Percentiles rank a stretch among this genome's conserved stretches.
phyloP scores from a whole-genome alignment of 2,329 filamentous ascomycete species.

The Sclerotinia glacialis region DNA sequence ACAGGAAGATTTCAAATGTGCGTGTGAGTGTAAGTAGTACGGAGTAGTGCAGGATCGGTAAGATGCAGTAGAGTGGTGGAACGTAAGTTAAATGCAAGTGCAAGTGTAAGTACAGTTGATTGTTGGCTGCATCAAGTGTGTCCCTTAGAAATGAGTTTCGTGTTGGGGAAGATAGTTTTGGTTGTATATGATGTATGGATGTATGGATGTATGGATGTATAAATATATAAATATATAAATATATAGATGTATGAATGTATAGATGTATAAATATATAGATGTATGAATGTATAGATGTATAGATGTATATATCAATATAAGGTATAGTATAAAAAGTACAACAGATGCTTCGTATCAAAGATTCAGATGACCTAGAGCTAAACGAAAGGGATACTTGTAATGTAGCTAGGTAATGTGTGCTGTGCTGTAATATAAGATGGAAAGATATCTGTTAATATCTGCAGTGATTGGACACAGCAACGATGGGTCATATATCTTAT shows the following conservation, averaged over 20 bases:
- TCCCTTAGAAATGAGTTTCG: not conserved
- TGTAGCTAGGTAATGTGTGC: constrained; percentile 11
- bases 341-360: constrained; percentile 4
- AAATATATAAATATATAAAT: too few species aligned
- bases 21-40: not conserved
- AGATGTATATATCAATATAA: not conserved
- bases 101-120: not conserved
- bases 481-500: not conserved
- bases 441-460: constrained; percentile 8
- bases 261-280: not conserved
- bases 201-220: not conserved
- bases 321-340: not conserved
- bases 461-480: constrained; percentile 2
- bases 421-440: not conserved
- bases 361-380: not conserved
- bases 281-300: not conserved
- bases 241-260: not conserved
- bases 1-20: constrained; percentile 10
- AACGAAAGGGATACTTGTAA: not conserved
- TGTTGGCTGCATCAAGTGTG: constrained; percentile 9
- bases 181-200: too few species aligned
- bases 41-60: constrained; percentile 10
- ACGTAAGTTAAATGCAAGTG: constrained; percentile 1
- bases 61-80: constrained; percentile 6
- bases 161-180: not conserved